A percentile compares a stretch with the other conserved stretches of the same genome.
These are phyloP conservation scores for Xanthoceras sorbifolium DNA, from an alignment of 345 rosid genomes.

Conservation along the genomic window DNA sequence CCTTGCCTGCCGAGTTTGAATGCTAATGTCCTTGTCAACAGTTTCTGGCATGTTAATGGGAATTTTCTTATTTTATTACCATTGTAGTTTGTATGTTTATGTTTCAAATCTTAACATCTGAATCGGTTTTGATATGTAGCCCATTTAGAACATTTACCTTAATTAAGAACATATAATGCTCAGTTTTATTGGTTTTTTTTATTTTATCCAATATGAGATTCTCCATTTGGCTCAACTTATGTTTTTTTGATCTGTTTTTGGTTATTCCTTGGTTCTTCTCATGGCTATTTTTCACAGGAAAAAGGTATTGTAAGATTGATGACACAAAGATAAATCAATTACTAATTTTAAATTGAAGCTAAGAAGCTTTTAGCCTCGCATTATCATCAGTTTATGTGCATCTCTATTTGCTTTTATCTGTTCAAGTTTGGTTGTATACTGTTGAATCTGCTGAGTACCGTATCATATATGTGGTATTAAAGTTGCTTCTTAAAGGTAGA, in stretches of 20 bases:
- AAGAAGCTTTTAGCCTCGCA: background rate
- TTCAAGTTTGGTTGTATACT: background rate
- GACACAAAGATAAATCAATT: background rate
- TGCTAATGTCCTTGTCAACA: background rate
- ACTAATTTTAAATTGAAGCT: background rate
- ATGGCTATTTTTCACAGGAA: background rate
- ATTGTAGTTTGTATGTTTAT: background rate
- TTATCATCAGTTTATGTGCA: background rate
- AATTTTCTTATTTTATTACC: background rate
- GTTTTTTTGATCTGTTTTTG: background rate
- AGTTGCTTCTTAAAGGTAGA: background rate
- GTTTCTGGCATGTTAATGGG: background rate
- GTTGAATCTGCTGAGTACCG: background rate
- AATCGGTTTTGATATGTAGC: background rate
- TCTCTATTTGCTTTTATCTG: background rate
- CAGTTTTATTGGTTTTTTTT: background rate
- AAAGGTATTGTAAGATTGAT: background rate
- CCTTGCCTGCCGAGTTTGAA: background rate
- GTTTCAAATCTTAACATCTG: background rate
- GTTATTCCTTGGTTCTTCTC: background rate
- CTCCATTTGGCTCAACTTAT: slow-evolving; percentile 3
- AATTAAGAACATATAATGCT: background rate
- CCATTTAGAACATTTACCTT: background rate
- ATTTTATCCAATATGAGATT: background rate
- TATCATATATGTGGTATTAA: background rate